Evolutionary conservation across 768 basidiomycete species (phyloP).

Genomic region (Tricholoma hemisulphureum): DNA sequence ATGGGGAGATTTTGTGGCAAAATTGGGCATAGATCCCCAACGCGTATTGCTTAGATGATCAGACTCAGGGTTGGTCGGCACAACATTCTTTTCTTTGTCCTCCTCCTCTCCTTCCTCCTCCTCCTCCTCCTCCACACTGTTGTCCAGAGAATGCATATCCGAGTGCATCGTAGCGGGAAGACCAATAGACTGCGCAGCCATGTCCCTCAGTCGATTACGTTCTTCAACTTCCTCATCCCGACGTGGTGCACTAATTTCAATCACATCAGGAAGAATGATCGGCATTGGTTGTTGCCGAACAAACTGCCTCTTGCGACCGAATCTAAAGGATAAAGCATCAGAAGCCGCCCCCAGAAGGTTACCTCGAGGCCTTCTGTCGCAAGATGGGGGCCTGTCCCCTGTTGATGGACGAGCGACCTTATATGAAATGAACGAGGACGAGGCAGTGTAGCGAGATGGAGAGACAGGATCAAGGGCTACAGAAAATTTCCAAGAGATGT

Average conservation of each 20-base stretch:
- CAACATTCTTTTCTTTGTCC: constrained; percentile 15
- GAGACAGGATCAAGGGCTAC: constrained; percentile 12
- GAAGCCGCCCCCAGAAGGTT: constrained; percentile 55
- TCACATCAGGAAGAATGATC: constrained; percentile 62
- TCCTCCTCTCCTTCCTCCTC: constrained; percentile 38
- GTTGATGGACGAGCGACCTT: constrained; percentile 20
- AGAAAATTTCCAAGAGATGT: neutral
- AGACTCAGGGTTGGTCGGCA: constrained; percentile 2
- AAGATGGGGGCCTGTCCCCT: constrained; percentile 21
- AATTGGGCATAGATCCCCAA: constrained; percentile 4
- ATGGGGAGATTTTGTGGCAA: constrained; percentile 23
- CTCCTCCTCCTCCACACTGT: constrained; percentile 38
- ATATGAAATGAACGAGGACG: constrained; percentile 16
- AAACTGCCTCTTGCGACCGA: constrained; percentile 45
- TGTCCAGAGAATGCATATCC: constrained; percentile 33
- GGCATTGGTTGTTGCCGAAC: constrained; percentile 36
- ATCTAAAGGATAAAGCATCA: constrained; percentile 48
- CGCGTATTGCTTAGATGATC: constrained; percentile 7
- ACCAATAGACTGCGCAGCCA: constrained; percentile 76
- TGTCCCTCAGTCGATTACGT: constrained; percentile 69
- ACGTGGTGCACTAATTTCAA: constrained; percentile 61
- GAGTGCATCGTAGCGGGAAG: constrained; percentile 52
- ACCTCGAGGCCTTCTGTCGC: constrained; percentile 33
- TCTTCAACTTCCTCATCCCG: constrained; percentile 68
- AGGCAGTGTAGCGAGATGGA: constrained; percentile 23